Conservation (phyloP, 2,329 filamentous ascomycete genomes). For the Metarhizium guizhouense region DNA sequence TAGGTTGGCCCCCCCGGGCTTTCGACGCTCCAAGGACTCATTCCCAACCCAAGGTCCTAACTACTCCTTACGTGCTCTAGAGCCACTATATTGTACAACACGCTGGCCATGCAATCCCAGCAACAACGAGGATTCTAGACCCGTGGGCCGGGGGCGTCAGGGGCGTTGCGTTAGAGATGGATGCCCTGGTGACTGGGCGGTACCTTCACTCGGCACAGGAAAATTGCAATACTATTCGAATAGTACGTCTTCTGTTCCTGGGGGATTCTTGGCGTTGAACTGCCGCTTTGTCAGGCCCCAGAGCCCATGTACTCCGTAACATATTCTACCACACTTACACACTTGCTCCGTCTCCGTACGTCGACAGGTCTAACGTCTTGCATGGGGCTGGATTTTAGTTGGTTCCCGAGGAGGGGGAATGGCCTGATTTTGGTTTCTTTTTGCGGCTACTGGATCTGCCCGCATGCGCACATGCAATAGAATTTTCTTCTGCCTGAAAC, state of each 20-base stretch:
- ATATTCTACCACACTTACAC: background rate
- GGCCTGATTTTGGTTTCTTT: background rate
- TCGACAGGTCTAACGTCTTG: background rate
- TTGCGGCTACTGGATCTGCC: background rate
- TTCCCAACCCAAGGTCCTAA: background rate
- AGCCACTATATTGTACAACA: background rate
- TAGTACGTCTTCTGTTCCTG: too few relatives aligned
- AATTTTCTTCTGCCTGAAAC: background rate
- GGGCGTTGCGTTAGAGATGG: background rate
- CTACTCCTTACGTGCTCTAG: background rate
- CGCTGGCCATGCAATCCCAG: background rate
- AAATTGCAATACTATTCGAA: background rate
- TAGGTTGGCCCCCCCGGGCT: background rate
- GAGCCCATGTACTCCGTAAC: background rate
- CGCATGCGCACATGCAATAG: background rate
- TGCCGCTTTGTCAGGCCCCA: background rate
- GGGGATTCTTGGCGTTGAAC: background rate
- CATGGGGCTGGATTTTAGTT: background rate
- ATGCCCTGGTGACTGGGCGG: background rate
- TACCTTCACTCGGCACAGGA: background rate
- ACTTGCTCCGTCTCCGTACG: background rate
- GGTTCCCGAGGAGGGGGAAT: background rate
- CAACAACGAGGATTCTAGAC: background rate
- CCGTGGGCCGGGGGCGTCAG: background rate
- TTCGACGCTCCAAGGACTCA: background rate